Conservation (phyloP, 495 filamentous ascomycete genomes). For the Daldinia childiae region DNA sequence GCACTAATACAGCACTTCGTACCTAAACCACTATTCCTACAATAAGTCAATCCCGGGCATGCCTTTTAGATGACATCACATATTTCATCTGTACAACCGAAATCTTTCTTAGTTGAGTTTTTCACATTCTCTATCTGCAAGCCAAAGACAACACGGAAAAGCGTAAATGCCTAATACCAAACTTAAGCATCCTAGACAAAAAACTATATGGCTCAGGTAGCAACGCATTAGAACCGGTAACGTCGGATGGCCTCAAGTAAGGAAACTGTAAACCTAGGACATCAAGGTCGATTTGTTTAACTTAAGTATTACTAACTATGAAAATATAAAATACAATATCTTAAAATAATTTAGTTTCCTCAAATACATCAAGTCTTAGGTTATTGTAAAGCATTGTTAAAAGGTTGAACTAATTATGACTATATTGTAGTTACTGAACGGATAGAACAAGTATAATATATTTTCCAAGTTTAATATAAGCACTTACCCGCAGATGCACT, state of each 20-base stretch:
- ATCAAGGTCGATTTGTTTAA: not conserved
- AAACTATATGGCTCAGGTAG: constrained; percentile 13
- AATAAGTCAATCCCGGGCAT: not conserved
- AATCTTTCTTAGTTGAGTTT: not conserved
- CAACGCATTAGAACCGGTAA: constrained; percentile 7
- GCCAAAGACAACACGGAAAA: not conserved
- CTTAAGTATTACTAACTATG: too few species aligned
- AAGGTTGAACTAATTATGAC: too few species aligned
- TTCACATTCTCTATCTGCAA: not conserved
- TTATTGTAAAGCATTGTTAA: too few species aligned
- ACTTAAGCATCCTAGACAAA: not conserved
- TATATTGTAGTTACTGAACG: too few species aligned
- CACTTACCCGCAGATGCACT: too few species aligned
- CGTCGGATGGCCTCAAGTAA: not conserved
- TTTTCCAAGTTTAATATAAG: too few species aligned
- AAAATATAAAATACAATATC: too few species aligned
- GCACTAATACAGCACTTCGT: too few species aligned
- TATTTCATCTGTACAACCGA: not conserved
- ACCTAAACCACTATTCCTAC: not conserved
- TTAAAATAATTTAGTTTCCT: too few species aligned
- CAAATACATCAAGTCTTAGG: too few species aligned
- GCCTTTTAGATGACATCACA: not conserved
- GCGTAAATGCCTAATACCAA: not conserved
- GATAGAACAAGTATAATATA: too few species aligned
- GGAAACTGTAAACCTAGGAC: not conserved